These are phyloP conservation scores for Panicum hallii DNA, from an alignment of 202 grass and related monocot species.

Conservation along the genomic window DNA sequence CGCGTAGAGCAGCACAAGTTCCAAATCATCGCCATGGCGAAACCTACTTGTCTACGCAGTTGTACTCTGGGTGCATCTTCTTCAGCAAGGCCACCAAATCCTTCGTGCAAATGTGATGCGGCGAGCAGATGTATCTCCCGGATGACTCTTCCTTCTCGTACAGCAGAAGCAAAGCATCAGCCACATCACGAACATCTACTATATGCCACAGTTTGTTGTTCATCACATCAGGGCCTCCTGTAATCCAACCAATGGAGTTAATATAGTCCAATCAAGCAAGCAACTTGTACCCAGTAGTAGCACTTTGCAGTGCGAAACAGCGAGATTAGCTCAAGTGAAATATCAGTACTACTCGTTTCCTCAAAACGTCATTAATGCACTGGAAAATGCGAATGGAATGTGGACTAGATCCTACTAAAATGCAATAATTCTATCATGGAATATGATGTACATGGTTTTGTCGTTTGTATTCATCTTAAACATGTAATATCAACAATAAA, in stretches of 20 bases:
- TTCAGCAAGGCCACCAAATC: constrained; percentile 56
- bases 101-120: constrained; percentile 16
- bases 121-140: constrained; percentile 43
- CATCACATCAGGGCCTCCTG: constrained; percentile 45
- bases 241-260: constrained; percentile 1
- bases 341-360: neutral
- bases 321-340: neutral
- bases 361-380: neutral
- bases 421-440: neutral
- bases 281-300: neutral
- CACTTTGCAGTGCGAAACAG: neutral
- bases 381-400: neutral
- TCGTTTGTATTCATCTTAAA: constrained; percentile 15
- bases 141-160: constrained; percentile 51
- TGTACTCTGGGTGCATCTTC: constrained; percentile 50
- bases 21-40: no score
- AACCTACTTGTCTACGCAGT: constrained; percentile 43
- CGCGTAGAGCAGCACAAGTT: neutral
- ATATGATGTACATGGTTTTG: constrained; percentile 16
- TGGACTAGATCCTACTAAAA: neutral
- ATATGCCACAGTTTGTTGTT: constrained; percentile 51
- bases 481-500: constrained; percentile 1
- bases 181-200: constrained; percentile 60
- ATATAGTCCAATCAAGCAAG: neutral
- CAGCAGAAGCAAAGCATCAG: constrained; percentile 45